These are phyloP conservation scores for Backusella tarrabulga DNA, from an alignment of 192 early-diverging fungal species.

Conservation along the genomic window DNA sequence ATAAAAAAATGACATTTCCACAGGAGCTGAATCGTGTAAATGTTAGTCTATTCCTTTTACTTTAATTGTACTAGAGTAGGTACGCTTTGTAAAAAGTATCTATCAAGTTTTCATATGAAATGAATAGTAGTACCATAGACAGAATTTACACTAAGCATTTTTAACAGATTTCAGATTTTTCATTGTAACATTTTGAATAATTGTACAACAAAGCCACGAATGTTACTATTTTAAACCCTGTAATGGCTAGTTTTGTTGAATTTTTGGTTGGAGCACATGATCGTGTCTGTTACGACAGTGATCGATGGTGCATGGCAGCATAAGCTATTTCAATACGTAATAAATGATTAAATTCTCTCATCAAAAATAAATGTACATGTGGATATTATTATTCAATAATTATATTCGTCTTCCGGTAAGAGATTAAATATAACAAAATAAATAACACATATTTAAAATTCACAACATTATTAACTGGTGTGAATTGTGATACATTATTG, in stretches of 20 bases:
- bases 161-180: not conserved
- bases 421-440: not conserved
- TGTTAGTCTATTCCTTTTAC: not conserved
- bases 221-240: not conserved
- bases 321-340: not conserved
- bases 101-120: not conserved
- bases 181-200: not conserved
- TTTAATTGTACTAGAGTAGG: not conserved
- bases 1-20: not conserved
- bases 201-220: not conserved
- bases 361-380: not conserved
- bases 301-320: not conserved
- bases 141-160: not conserved
- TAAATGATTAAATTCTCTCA: not conserved
- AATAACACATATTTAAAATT: not conserved
- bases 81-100: not conserved
- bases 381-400: not conserved
- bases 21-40: not conserved
- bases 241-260: not conserved
- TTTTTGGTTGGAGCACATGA: not conserved
- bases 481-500: conserved; percentile 1
- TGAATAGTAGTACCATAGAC: not conserved
- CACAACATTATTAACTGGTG: not conserved
- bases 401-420: not conserved
- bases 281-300: not conserved